phyloP scores from a whole-genome alignment of 768 basidiomycete genomes.

The Exidia glandulosa region DNA sequence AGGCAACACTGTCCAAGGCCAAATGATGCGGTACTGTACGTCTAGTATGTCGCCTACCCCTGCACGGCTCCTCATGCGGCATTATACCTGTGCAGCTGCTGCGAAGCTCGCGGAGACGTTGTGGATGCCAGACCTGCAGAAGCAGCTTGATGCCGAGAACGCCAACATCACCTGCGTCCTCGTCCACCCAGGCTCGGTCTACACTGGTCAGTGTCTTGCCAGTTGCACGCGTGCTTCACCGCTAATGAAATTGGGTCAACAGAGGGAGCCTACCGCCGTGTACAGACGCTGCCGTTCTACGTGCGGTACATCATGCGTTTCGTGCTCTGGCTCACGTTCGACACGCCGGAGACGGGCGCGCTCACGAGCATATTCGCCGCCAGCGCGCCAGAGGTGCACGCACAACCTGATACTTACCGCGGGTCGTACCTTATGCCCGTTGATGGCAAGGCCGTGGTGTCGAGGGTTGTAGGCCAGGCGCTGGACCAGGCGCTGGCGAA shows the following conservation, averaged over 20 bases:
- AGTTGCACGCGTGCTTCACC: no score
- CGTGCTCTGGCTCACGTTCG: slow-evolving; percentile 11
- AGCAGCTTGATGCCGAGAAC: neutral
- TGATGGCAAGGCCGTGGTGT: slow-evolving; percentile 1
- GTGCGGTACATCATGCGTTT: slow-evolving; percentile 12
- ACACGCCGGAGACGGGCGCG: slow-evolving; percentile 14
- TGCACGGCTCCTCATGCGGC: neutral
- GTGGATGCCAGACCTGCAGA: neutral
- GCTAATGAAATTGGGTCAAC: no score
- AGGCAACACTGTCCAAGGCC: neutral
- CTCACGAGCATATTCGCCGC: slow-evolving; percentile 21
- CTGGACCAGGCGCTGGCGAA: slow-evolving; percentile 14
- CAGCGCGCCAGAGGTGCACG: slow-evolving; percentile 13
- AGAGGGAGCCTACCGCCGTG: neutral
- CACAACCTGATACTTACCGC: slow-evolving; percentile 15
- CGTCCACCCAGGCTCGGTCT: neutral
- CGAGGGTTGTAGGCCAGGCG: neutral
- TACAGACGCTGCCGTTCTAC: neutral
- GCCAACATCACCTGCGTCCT: neutral
- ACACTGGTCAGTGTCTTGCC: slow-evolving; percentile 1
- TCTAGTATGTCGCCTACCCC: neutral
- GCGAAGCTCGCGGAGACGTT: neutral
- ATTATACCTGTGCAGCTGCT: neutral
- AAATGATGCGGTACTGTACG: neutral
- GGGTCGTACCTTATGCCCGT: slow-evolving; percentile 23